phyloP scores from a whole-genome alignment of 73 alveolate genomes.

The Paramecium sonneborni region DNA sequence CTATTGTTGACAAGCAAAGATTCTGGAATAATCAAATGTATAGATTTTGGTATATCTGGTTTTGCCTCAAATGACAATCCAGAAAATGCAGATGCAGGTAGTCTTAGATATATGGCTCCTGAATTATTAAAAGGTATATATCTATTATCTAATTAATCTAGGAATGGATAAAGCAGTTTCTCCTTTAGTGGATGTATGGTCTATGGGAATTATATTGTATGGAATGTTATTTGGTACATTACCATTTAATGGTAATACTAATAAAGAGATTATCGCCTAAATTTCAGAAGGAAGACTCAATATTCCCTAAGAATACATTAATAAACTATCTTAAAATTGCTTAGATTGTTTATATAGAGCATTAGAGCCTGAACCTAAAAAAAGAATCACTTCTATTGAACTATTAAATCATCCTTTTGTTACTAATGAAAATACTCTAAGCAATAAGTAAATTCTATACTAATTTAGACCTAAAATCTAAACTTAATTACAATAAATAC shows the following conservation, averaged over 20 bases:
- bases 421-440: background rate
- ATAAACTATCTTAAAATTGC: slow-evolving; percentile 15
- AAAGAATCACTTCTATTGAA: slow-evolving; percentile 50
- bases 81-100: slow-evolving; percentile 75
- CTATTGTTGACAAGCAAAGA: slow-evolving; percentile 63
- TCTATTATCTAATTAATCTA: background rate
- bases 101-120: slow-evolving; percentile 72
- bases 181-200: slow-evolving; percentile 72
- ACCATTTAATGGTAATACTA: slow-evolving; percentile 78
- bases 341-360: slow-evolving; percentile 50
- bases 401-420: slow-evolving; percentile 57
- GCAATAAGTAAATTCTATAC: background rate
- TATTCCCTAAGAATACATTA: slow-evolving; percentile 5
- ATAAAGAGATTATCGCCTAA: slow-evolving; percentile 58
- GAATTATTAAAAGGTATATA: slow-evolving; percentile 56
- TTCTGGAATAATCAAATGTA: slow-evolving; percentile 49
- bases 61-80: slow-evolving; percentile 59
- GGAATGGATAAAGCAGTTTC: slow-evolving; percentile 65
- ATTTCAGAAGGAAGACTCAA: slow-evolving; percentile 49
- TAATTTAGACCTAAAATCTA: background rate
- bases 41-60: slow-evolving; percentile 77
- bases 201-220: slow-evolving; percentile 78
- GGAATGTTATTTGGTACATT: slow-evolving; percentile 69
- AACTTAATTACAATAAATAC: background rate
- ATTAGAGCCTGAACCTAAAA: slow-evolving; percentile 50